These are phyloP conservation scores for Trichoderma polysporum DNA, from an alignment of 2,329 filamentous ascomycete genomes.

Conservation along the genomic window DNA sequence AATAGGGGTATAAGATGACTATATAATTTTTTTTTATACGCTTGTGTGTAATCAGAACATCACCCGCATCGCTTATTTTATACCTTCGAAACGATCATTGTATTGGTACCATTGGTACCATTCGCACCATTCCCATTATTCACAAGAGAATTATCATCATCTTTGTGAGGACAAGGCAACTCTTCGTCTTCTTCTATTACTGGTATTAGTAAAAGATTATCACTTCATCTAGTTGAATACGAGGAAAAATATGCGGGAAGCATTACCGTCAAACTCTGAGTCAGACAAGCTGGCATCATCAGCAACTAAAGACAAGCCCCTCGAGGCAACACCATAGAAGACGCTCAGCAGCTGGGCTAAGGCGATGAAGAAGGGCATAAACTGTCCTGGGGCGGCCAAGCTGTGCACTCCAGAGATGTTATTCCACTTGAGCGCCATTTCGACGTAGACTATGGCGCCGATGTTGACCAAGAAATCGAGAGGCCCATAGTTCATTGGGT, in stretches of 20 bases:
- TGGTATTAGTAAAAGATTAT: background rate
- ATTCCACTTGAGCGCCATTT: conserved; percentile 30
- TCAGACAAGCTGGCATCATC: background rate
- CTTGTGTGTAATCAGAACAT: background rate
- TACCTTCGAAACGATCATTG: background rate
- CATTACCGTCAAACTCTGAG: background rate
- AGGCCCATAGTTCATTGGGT: background rate
- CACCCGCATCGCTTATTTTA: background rate
- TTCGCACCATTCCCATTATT: background rate
- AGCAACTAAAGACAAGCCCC: background rate
- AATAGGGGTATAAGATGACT: background rate
- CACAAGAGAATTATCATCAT: background rate
- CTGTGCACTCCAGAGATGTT: conserved; percentile 25
- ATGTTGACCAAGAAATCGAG: conserved; percentile 26
- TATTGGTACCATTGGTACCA: background rate
- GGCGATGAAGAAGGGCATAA: conserved; percentile 31
- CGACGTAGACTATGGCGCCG: conserved; percentile 30
- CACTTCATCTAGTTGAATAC: background rate
- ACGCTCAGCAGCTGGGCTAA: conserved; percentile 27
- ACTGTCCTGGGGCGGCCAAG: conserved; percentile 26
- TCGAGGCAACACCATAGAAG: conserved; percentile 24
- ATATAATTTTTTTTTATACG: background rate
- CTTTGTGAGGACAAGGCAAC: background rate
- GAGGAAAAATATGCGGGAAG: background rate
- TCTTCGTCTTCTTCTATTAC: background rate